Evolutionary conservation across 257 asterid genomes (phyloP).

Genomic region (Ophiorrhiza pumila): DNA sequence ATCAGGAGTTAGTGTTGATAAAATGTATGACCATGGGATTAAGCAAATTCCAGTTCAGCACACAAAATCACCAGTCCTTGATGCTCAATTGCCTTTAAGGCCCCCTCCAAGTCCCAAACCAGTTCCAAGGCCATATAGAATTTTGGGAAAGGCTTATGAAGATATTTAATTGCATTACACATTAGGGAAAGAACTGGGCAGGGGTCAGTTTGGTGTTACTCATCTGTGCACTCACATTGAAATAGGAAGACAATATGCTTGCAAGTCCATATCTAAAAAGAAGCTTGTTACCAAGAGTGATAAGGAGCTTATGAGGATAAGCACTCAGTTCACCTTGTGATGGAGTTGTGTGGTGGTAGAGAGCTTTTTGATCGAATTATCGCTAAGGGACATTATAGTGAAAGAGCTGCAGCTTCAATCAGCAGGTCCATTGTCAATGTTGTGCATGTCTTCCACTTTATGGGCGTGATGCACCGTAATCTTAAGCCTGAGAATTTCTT

Average conservation of each 20-base stretch:
- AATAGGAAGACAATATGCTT: conserved; percentile 53
- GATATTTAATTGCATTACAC: conserved; percentile 46
- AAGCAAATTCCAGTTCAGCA: conserved; percentile 41
- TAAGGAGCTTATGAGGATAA: too few relatives aligned
- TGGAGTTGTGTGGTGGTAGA: conserved; percentile 78
- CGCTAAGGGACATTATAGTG: conserved; percentile 67
- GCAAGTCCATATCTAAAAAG: conserved; percentile 69
- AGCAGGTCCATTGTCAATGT: conserved; percentile 66
- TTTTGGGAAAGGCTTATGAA: conserved; percentile 61
- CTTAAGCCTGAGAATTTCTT: conserved; percentile 81
- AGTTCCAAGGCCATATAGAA: conserved; percentile 33
- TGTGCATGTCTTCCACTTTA: conserved; percentile 66
- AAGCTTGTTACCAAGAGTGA: conserved; percentile 63
- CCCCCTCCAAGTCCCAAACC: conserved; percentile 38
- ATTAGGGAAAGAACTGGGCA: conserved; percentile 62
- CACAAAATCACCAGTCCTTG: conserved; percentile 55
- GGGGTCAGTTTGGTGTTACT: conserved; percentile 82
- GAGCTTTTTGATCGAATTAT: conserved; percentile 75
- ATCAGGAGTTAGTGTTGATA: conserved; percentile 26
- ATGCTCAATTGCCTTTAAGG: conserved; percentile 36
- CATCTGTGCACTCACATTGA: conserved; percentile 44
- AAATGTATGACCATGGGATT: conserved; percentile 16
- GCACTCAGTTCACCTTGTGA: conserved; percentile 72
- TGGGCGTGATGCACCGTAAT: conserved; percentile 79
- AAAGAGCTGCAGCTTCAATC: conserved; percentile 62